Percentiles rank a stretch among this genome's conserved stretches.
Conservation (phyloP, 2,329 filamentous ascomycete genomes). For the Claviceps humidiphila region DNA sequence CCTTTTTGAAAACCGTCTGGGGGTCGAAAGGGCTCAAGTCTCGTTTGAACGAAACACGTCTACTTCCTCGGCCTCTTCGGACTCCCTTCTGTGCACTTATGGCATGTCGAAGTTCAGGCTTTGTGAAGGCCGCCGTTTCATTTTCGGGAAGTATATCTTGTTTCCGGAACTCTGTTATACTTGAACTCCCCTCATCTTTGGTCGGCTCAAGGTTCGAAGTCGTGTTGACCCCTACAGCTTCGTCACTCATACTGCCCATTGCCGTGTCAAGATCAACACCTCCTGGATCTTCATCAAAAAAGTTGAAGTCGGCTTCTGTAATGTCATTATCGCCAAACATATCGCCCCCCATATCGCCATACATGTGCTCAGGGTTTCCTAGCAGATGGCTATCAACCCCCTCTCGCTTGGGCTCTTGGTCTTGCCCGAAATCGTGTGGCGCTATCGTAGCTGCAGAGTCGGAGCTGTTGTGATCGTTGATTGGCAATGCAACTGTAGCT, state of each 20-base stretch:
- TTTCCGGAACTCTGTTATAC: constrained; percentile 6
- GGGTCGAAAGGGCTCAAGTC: constrained; percentile 44
- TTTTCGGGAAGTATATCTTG: constrained; percentile 10
- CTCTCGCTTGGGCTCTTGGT: constrained; percentile 31
- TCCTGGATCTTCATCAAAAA: constrained; percentile 55
- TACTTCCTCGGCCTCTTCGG: constrained; percentile 18
- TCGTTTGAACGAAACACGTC: constrained; percentile 29
- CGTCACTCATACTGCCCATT: constrained; percentile 11
- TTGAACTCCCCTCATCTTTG: constrained; percentile 8
- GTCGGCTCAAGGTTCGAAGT: constrained; percentile 2
- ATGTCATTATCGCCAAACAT: constrained; percentile 61
- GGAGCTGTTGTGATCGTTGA: constrained; percentile 13
- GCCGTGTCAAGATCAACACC: constrained; percentile 24
- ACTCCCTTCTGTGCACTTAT: constrained; percentile 37
- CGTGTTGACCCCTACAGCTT: constrained; percentile 3
- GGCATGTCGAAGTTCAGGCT: constrained; percentile 45
- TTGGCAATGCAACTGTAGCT: constrained; percentile 17
- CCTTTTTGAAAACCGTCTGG: constrained; percentile 44
- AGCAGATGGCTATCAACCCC: constrained; percentile 29
- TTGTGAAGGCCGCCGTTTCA: constrained; percentile 35
- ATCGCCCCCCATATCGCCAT: constrained; percentile 55
- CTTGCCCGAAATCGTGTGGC: constrained; percentile 15
- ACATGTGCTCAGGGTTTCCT: constrained; percentile 44
- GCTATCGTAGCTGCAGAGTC: constrained; percentile 11
- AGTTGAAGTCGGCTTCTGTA: constrained; percentile 75